Evolutionary conservation across 768 basidiomycete species (phyloP).

Genomic region (Rhodocollybia butyracea): DNA sequence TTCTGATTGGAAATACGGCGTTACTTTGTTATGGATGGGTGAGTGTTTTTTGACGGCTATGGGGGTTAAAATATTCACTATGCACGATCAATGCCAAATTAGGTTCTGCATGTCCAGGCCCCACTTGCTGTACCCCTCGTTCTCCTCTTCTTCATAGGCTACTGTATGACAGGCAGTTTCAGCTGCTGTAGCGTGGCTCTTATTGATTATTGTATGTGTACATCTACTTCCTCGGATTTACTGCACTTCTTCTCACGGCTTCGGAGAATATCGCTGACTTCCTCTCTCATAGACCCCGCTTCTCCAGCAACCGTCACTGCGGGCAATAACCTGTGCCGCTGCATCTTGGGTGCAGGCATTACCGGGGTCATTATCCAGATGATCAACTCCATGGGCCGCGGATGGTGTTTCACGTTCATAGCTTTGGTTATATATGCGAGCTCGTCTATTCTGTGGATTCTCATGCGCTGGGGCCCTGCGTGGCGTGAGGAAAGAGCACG

Average conservation of each 20-base stretch:
- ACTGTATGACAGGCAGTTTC: too few relatives aligned
- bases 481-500: not conserved
- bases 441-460: not conserved
- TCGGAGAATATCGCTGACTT: not conserved
- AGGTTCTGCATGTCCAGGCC: too few relatives aligned
- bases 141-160: too few relatives aligned
- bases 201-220: too few relatives aligned
- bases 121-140: too few relatives aligned
- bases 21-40: too few relatives aligned
- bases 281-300: not conserved
- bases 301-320: not conserved
- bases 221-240: not conserved
- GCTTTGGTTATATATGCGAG: not conserved
- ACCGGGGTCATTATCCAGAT: not conserved
- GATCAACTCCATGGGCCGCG: not conserved
- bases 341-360: not conserved
- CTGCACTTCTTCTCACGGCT: not conserved
- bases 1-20: too few relatives aligned
- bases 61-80: too few relatives aligned
- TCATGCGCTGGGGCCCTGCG: not conserved
- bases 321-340: not conserved
- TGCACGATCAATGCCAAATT: too few relatives aligned
- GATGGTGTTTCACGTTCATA: not conserved
- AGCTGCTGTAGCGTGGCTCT: too few relatives aligned
- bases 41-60: too few relatives aligned